phyloP scores from a whole-genome alignment of 352 stramenopile species.

The Phytophthora kernoviae region DNA sequence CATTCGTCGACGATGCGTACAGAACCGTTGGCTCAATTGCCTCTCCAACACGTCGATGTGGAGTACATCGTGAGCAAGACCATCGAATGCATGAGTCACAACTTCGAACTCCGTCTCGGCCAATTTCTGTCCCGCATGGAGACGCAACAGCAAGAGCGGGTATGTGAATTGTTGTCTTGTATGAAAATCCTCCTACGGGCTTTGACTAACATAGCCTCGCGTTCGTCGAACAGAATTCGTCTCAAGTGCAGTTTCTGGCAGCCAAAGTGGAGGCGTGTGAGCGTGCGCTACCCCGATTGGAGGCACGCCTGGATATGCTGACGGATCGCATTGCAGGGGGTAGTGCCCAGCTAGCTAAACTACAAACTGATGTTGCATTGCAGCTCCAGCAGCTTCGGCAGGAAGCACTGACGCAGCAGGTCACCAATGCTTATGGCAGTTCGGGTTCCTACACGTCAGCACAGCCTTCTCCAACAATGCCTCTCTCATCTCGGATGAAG shows the following conservation, averaged over 20 bases:
- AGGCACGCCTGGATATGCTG: slow-evolving; percentile 64
- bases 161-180: slow-evolving; percentile 7
- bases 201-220: slow-evolving; percentile 4
- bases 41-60: slow-evolving; percentile 50
- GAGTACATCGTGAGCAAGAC: slow-evolving; percentile 72
- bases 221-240: slow-evolving; percentile 37
- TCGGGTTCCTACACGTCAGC: background rate
- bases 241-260: slow-evolving; percentile 53
- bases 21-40: slow-evolving; percentile 10
- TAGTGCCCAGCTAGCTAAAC: slow-evolving; percentile 44
- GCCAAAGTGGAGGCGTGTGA: slow-evolving; percentile 69
- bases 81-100: slow-evolving; percentile 70
- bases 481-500: slow-evolving; percentile 51
- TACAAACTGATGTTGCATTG: slow-evolving; percentile 43
- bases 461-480: background rate
- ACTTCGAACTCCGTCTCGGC: slow-evolving; percentile 62
- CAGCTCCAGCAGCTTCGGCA: slow-evolving; percentile 41
- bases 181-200: background rate
- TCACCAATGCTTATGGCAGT: background rate
- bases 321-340: slow-evolving; percentile 54
- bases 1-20: background rate
- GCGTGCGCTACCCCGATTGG: slow-evolving; percentile 59
- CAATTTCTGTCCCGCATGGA: slow-evolving; percentile 65
- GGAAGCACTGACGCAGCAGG: slow-evolving; percentile 22
- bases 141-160: slow-evolving; percentile 63